Percentiles rank a stretch among this genome's conserved stretches.
Evolutionary conservation across 345 rosid species (phyloP).

Genomic region (Stellera chamaejasme): DNA sequence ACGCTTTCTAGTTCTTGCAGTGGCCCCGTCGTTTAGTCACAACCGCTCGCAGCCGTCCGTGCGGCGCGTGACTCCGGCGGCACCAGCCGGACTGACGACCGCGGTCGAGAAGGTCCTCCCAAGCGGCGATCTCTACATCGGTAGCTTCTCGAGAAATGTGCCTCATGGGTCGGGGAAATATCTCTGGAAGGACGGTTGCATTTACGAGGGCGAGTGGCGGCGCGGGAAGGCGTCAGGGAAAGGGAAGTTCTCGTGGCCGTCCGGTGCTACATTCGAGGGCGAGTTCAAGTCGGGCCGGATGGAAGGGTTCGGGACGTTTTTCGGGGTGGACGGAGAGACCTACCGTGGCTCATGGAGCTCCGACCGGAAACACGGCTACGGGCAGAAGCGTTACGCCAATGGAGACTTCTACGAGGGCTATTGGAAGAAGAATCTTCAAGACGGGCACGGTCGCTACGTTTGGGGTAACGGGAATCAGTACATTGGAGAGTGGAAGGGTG

Average conservation of each 20-base stretch:
- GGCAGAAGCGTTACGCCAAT: constrained; percentile 46
- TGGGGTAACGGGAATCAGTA: constrained; percentile 65
- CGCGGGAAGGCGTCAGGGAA: constrained; percentile 46
- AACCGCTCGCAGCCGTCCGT: constrained; percentile 59
- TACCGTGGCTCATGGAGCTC: constrained; percentile 48
- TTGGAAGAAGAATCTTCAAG: constrained; percentile 50
- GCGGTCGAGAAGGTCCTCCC: constrained; percentile 36
- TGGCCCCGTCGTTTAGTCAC: constrained; percentile 26
- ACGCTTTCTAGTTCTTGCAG: constrained; percentile 20
- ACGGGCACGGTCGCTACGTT: constrained; percentile 53
- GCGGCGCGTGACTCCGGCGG: constrained; percentile 75
- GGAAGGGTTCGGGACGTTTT: constrained; percentile 58
- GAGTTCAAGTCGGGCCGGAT: constrained; percentile 52
- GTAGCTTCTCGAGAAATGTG: constrained; percentile 34
- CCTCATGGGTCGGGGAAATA: constrained; percentile 70
- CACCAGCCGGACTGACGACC: not conserved
- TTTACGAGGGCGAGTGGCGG: constrained; percentile 69
- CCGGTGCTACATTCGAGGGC: constrained; percentile 70
- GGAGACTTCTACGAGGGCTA: constrained; percentile 54
- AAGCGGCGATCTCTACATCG: constrained; percentile 62
- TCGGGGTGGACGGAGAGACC: constrained; percentile 53
- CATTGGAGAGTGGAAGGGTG: constrained; percentile 52
- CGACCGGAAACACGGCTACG: constrained; percentile 57
- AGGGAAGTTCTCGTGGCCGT: constrained; percentile 71
- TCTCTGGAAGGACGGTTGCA: constrained; percentile 66